A percentile compares a stretch with the other conserved stretches of the same genome.
Conservation (phyloP, 106 monocot species). For the Narthecium ossifragum region DNA sequence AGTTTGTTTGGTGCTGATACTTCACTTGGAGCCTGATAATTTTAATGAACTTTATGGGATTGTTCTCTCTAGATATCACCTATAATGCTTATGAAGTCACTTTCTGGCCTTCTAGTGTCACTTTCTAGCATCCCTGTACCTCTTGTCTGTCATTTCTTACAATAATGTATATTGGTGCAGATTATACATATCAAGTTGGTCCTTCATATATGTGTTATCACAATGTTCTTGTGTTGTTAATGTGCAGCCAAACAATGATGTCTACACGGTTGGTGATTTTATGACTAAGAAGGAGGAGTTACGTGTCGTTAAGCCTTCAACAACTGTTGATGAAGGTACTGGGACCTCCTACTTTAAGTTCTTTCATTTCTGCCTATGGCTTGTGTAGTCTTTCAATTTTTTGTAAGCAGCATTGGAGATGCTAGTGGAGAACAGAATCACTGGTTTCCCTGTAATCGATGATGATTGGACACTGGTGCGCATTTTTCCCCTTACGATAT, state of each 20-base stretch:
- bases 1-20: too few species aligned
- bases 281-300: neutral
- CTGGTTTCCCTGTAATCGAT: conserved; percentile 90
- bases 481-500: neutral
- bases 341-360: neutral
- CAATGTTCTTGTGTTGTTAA: neutral
- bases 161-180: too few species aligned
- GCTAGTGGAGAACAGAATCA: conserved; percentile 71
- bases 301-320: neutral
- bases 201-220: too few species aligned
- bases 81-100: too few species aligned
- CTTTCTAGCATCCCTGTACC: too few species aligned
- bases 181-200: too few species aligned
- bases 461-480: conserved; percentile 80
- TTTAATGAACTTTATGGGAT: too few species aligned
- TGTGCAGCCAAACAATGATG: neutral
- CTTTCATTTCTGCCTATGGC: neutral
- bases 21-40: too few species aligned
- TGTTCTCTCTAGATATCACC: too few species aligned
- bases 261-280: neutral
- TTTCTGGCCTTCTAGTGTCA: too few species aligned
- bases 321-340: conserved; percentile 51
- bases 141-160: too few species aligned
- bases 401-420: conserved; percentile 61
- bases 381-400: neutral